A percentile compares a stretch with the other conserved stretches of the same genome.
Evolutionary conservation across 495 filamentous ascomycete species (phyloP).

Genomic region (Xylaria intraflava): DNA sequence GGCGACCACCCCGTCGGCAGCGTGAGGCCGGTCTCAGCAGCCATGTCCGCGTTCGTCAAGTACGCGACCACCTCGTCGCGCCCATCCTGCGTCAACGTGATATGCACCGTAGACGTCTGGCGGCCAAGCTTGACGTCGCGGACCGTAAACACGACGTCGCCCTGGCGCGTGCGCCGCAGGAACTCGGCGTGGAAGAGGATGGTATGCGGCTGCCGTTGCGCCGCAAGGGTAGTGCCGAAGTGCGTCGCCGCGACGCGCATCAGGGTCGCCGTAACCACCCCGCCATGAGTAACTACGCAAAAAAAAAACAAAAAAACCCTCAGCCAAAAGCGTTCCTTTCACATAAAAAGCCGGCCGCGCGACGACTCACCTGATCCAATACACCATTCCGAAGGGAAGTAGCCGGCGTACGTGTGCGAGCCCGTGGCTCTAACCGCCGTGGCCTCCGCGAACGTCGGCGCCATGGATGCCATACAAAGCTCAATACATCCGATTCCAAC

Average conservation of each 20-base stretch:
- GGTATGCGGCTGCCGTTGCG: conserved; percentile 57
- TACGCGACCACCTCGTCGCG: conserved; percentile 60
- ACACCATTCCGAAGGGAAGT: conserved; percentile 61
- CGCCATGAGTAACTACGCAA: conserved; percentile 66
- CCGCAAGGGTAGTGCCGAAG: conserved; percentile 56
- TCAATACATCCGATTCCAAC: background rate
- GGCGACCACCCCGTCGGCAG: conserved; percentile 44
- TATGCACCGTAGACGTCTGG: conserved; percentile 63
- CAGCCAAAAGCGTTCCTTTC: too few species aligned
- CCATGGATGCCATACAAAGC: conserved; percentile 15
- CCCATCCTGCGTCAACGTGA: conserved; percentile 47
- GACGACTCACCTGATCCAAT: conserved; percentile 56
- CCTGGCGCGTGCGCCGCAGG: conserved; percentile 59
- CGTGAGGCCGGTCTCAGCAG: conserved; percentile 51
- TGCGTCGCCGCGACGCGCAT: conserved; percentile 54
- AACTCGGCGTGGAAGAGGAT: conserved; percentile 62
- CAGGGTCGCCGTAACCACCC: conserved; percentile 60
- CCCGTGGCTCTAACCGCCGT: conserved; percentile 48
- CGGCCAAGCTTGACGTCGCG: conserved; percentile 65
- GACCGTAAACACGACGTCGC: conserved; percentile 53
- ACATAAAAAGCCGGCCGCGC: background rate
- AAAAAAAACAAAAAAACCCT: too few species aligned
- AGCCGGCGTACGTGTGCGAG: conserved; percentile 53
- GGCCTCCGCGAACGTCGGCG: conserved; percentile 50
- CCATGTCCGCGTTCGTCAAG: conserved; percentile 57